phyloP scores from a whole-genome alignment of 2,329 filamentous ascomycete genomes.

The Lecanicillium sp. region DNA sequence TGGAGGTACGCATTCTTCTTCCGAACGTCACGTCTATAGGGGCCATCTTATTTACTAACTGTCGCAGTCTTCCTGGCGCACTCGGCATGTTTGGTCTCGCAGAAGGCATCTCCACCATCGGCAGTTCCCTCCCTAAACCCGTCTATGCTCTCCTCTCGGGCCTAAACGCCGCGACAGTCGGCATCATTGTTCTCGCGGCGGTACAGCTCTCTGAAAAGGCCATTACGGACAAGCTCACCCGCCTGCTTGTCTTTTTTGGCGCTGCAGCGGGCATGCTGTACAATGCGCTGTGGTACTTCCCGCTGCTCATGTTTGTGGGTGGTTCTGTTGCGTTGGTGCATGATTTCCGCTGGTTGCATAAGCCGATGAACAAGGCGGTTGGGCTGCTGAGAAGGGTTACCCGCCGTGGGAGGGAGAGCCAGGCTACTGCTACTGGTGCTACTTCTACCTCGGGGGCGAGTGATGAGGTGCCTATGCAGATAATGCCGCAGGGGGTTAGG shows the following conservation, averaged over 20 bases:
- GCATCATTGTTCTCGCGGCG: slow-evolving; percentile 62
- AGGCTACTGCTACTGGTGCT: too few species aligned
- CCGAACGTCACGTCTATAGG: slow-evolving; percentile 45
- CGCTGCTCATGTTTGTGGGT: slow-evolving; percentile 48
- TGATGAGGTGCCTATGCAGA: too few species aligned
- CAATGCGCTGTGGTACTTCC: slow-evolving; percentile 69
- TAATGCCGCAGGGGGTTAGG: too few species aligned
- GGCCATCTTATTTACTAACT: slow-evolving; percentile 1
- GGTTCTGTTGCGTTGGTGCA: slow-evolving; percentile 45
- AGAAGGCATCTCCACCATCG: slow-evolving; percentile 54
- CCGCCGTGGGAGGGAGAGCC: too few species aligned
- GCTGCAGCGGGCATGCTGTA: slow-evolving; percentile 60
- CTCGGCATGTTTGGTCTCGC: slow-evolving; percentile 62
- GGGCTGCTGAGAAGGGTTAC: not conserved
- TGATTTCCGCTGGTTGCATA: slow-evolving; percentile 46
- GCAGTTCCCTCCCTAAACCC: slow-evolving; percentile 46
- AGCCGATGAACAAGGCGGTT: slow-evolving; percentile 10
- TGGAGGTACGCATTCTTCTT: too few species aligned
- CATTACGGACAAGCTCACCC: slow-evolving; percentile 54
- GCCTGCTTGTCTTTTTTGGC: slow-evolving; percentile 55
- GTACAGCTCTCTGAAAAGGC: slow-evolving; percentile 60
- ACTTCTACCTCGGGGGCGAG: too few species aligned
- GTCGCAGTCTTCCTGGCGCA: slow-evolving; percentile 53
- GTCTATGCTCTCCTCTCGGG: slow-evolving; percentile 65
- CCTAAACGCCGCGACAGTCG: slow-evolving; percentile 63